These are phyloP conservation scores for Coemansia sp. DNA, from an alignment of 192 early-diverging fungal species.

Conservation along the genomic window DNA sequence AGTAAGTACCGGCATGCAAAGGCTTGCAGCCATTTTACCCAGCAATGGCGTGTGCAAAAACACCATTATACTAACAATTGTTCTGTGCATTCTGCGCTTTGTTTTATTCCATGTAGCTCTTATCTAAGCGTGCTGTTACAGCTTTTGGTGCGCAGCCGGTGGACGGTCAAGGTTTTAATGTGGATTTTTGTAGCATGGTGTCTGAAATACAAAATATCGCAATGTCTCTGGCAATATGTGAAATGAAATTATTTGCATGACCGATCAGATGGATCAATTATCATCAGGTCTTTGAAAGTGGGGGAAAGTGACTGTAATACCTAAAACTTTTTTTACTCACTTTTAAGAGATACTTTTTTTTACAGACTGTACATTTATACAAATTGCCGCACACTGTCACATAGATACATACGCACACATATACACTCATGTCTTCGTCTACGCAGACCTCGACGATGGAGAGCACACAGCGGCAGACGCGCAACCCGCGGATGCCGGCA, in stretches of 20 bases:
- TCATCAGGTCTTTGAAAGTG: not conserved
- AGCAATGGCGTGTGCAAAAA: no score
- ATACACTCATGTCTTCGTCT: not conserved
- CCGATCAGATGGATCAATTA: not conserved
- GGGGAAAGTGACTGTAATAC: not conserved
- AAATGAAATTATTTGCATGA: not conserved
- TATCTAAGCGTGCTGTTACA: slow-evolving; percentile 33
- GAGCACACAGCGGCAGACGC: not conserved
- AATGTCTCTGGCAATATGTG: not conserved
- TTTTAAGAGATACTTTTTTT: no score
- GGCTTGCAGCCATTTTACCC: no score
- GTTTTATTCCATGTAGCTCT: slow-evolving; percentile 33
- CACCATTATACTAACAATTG: slow-evolving; percentile 6
- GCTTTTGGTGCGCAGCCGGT: no score
- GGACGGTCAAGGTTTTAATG: no score
- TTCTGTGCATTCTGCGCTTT: not conserved
- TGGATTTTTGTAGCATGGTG: no score
- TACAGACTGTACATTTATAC: no score
- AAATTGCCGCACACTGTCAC: no score
- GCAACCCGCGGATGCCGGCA: slow-evolving; percentile 26
- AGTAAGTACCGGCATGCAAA: slow-evolving; percentile 38
- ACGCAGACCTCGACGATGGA: not conserved
- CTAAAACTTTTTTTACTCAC: slow-evolving; percentile 1
- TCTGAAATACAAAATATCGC: no score
- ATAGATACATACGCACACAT: not conserved